A percentile compares a stretch with the other conserved stretches of the same genome.
Conservation (phyloP, 495 filamentous ascomycete genomes). For the Hyphodiscus hymeniophilus region DNA sequence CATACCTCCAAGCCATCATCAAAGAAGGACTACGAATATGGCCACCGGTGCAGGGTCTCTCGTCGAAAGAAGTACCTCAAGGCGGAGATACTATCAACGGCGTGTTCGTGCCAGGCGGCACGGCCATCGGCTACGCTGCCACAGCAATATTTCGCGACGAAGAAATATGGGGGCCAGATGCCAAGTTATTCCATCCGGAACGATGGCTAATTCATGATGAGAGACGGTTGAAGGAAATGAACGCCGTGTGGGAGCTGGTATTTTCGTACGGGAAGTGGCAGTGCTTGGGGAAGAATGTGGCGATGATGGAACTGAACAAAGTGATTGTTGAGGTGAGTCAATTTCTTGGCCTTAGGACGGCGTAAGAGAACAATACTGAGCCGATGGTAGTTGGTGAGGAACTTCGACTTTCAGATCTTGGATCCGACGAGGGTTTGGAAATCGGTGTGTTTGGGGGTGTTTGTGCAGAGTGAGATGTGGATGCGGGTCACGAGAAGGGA, state of each 20-base stretch:
- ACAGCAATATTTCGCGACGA: conserved; percentile 24
- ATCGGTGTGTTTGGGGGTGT: neutral
- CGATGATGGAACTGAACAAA: conserved; percentile 43
- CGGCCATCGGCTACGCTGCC: conserved; percentile 35
- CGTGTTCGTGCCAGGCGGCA: conserved; percentile 45
- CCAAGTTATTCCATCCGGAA: conserved; percentile 40
- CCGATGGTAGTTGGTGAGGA: neutral
- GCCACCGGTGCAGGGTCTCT: conserved; percentile 27
- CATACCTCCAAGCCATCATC: conserved; percentile 45
- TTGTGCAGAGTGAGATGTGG: conserved; percentile 1
- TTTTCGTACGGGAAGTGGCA: conserved; percentile 34
- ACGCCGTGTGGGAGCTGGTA: conserved; percentile 20
- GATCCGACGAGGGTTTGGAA: conserved; percentile 1
- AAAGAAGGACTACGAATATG: conserved; percentile 43
- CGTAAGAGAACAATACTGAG: neutral
- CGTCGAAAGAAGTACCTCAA: conserved; percentile 36
- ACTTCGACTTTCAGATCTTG: conserved; percentile 5
- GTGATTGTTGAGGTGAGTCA: conserved; percentile 42
- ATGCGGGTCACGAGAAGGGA: neutral
- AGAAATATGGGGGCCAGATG: conserved; percentile 36
- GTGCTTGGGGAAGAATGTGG: conserved; percentile 21
- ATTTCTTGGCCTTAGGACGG: neutral
- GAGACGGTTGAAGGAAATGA: conserved; percentile 27
- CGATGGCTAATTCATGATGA: conserved; percentile 38
- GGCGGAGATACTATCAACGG: conserved; percentile 48